Base-by-base conservation (phyloP, 805 yeast genomes). In the Kuraishia cidri region DNA sequence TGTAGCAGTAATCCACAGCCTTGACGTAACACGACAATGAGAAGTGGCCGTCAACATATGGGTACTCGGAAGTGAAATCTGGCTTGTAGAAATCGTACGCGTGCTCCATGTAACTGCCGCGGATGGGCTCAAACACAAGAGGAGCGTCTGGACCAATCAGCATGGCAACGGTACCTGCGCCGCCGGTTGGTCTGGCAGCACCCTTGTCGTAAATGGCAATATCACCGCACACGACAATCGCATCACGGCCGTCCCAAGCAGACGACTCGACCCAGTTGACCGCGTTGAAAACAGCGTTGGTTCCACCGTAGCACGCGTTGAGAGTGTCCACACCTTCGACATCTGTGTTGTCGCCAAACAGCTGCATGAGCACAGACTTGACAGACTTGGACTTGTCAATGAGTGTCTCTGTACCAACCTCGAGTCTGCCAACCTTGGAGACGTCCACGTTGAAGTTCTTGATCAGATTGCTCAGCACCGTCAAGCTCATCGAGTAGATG, bases 101-200 rank as follows among this genome's bases (percentile, higher is more conserved):
- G 56, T 92, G 95, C 62, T 85, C 90, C 94, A 92, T 84, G 71
- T 67, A 84, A 15, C 95, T 73, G 42, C 97, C 97, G 65, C 92
- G 85, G 38, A 76, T 73, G 29, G 80, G 64, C 48, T 92, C 97
- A 48, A 92, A 79, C 26, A 85, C 96, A 45, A 92, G 72, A 44
- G 98, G 98, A 26, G 98, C 97, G 55, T 92, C 95, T 33, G 97
- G 95, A 32, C 98, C 98, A 50, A 92, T 84, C 56, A 83, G 75
- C 54, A 92, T 50, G 28, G 98, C 98, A 39, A 90, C 94, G 30
- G 94, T 72, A 56, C 98, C 98, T 35, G 94, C 97, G 67, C 98
- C 98, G 60, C 98, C 98, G 34, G 98, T 92, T 54, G 98, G 98
- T 72, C 98, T 81, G 36, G 98, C 98, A 24, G 94, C 81, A 57